These are phyloP conservation scores for Papiliotrema nemorosa DNA, from an alignment of 1,284 basidiomycete species.

Conservation along the genomic window DNA sequence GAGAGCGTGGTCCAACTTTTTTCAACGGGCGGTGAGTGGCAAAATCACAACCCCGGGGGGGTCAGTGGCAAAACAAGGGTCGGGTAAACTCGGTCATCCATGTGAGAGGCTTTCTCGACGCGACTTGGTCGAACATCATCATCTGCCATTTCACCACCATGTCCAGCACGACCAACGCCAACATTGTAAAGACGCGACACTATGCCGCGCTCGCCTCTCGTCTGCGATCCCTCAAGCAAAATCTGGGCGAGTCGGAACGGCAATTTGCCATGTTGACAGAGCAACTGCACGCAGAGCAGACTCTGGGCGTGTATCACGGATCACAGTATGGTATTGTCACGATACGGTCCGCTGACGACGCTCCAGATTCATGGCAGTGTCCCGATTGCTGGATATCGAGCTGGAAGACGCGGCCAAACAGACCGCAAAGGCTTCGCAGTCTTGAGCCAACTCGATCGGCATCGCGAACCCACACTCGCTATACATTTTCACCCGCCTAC, in stretches of 20 bases:
- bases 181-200: constrained; percentile 37
- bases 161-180: background rate
- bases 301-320: constrained; percentile 39
- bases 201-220: constrained; percentile 43
- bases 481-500: too few relatives aligned
- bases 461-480: too few relatives aligned
- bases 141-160: too few relatives aligned
- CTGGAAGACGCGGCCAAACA: constrained; percentile 15
- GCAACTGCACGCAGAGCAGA: constrained; percentile 38
- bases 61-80: too few relatives aligned
- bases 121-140: too few relatives aligned
- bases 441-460: background rate
- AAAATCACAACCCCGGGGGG: too few relatives aligned
- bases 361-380: constrained; percentile 49
- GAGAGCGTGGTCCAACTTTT: too few relatives aligned
- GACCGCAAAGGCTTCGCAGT: background rate
- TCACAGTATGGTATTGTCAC: constrained; percentile 42
- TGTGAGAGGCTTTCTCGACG: too few relatives aligned
- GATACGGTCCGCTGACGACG: background rate
- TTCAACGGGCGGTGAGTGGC: too few relatives aligned
- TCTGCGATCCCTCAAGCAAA: constrained; percentile 32
- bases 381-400: constrained; percentile 44
- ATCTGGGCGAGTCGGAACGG: constrained; percentile 39
- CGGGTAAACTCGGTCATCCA: background rate
- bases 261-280: constrained; percentile 36